These are phyloP conservation scores for Cryptococcus wingfieldii DNA, from an alignment of 1,284 basidiomycete species.

Conservation along the genomic window DNA sequence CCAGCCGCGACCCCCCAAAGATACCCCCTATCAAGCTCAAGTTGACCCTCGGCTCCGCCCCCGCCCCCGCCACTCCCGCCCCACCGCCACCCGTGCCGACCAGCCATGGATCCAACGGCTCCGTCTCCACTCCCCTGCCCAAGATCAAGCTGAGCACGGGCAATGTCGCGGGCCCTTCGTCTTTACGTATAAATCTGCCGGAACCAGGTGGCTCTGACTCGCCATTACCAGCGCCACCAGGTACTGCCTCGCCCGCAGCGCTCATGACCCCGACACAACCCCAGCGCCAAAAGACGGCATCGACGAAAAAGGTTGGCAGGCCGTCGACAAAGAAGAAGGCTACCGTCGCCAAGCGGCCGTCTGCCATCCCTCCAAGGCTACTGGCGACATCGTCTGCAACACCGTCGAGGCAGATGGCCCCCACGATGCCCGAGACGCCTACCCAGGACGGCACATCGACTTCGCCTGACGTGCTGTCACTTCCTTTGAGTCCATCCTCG, in stretches of 20 bases:
- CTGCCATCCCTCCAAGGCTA: slow-evolving; percentile 24
- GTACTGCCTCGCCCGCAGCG: background rate
- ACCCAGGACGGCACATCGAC: slow-evolving; percentile 11
- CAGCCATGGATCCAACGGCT: slow-evolving; percentile 9
- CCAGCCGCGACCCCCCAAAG: slow-evolving; percentile 44
- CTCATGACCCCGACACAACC: background rate
- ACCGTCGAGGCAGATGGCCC: slow-evolving; percentile 1
- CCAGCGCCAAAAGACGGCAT: slow-evolving; percentile 1
- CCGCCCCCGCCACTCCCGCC: slow-evolving; percentile 1
- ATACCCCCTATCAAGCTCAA: slow-evolving; percentile 40
- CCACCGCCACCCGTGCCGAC: slow-evolving; percentile 1
- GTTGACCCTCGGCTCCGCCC: slow-evolving; percentile 12
- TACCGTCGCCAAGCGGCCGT: slow-evolving; percentile 8
- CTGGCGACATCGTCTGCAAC: slow-evolving; percentile 13
- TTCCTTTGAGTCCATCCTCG: slow-evolving; percentile 7
- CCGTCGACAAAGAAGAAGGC: slow-evolving; percentile 4
- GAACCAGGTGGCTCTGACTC: background rate
- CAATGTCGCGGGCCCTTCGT: slow-evolving; percentile 7
- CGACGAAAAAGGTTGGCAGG: slow-evolving; percentile 1
- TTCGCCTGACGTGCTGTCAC: slow-evolving; percentile 10
- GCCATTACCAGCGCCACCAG: background rate
- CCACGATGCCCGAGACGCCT: slow-evolving; percentile 8
- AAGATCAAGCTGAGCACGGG: background rate
- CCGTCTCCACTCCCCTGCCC: background rate
- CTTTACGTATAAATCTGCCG: background rate